A percentile compares a stretch with the other conserved stretches of the same genome.
Evolutionary conservation across 495 filamentous ascomycete species (phyloP).

Genomic region (Penicillium verhagenii): DNA sequence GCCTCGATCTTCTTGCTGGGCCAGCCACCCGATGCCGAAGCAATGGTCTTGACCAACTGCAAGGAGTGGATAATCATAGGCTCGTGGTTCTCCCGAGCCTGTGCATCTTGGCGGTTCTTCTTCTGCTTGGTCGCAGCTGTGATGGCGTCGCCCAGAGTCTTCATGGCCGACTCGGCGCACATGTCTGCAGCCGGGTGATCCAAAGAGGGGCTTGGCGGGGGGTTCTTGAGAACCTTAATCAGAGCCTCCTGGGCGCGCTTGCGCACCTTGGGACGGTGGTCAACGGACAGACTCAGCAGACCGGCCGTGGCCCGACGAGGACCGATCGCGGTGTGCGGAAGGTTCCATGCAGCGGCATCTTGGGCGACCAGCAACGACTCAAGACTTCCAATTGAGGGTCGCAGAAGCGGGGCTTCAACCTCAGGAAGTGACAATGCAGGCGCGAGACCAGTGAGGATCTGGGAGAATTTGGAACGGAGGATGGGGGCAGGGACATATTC

Average conservation of each 20-base stretch:
- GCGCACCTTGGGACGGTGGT: constrained; percentile 90
- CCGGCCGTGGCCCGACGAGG: constrained; percentile 87
- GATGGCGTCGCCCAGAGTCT: constrained; percentile 69
- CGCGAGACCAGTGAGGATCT: constrained; percentile 83
- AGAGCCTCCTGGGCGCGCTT: constrained; percentile 92
- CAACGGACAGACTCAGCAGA: constrained; percentile 77
- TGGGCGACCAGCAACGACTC: constrained; percentile 86
- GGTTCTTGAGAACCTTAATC: constrained; percentile 72
- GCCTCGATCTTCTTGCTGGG: constrained; percentile 93
- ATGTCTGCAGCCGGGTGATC: constrained; percentile 94
- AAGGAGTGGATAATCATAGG: constrained; percentile 86
- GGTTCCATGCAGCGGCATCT: constrained; percentile 82
- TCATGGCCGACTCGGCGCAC: constrained; percentile 87
- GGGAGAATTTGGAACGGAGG: constrained; percentile 86
- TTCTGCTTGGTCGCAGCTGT: constrained; percentile 62
- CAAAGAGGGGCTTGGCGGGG: constrained; percentile 83
- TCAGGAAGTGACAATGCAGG: constrained; percentile 76
- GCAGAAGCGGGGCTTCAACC: constrained; percentile 82
- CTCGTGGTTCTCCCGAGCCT: constrained; percentile 59
- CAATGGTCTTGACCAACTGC: constrained; percentile 86
- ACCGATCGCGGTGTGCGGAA: constrained; percentile 77
- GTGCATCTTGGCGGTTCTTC: constrained; percentile 54
- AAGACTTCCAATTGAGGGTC: constrained; percentile 88
- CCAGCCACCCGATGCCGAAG: constrained; percentile 86
- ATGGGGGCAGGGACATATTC: constrained; percentile 78